Percentiles rank a stretch among this genome's conserved stretches.
phyloP scores from a whole-genome alignment of 1,139 yeast genomes.

The Suhomyces panamericanus region DNA sequence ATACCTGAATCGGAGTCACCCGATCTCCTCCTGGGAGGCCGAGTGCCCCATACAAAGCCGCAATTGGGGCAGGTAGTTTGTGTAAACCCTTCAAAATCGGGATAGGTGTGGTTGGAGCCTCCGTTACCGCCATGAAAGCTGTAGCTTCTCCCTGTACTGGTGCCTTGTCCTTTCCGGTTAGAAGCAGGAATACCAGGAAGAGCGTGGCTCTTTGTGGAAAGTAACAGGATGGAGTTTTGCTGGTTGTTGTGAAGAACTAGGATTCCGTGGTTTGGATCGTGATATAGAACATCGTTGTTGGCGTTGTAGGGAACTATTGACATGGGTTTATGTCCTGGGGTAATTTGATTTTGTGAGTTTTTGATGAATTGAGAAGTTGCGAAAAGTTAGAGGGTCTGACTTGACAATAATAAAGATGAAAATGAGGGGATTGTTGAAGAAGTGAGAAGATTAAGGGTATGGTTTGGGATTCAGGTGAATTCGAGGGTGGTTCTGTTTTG shows the following conservation, averaged over 20 bases:
- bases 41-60: conserved; percentile 33
- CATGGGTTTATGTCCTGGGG: conserved; percentile 21
- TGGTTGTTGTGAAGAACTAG: conserved; percentile 46
- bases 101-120: not conserved
- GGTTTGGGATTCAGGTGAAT: too few species aligned
- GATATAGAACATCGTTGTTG: conserved; percentile 35
- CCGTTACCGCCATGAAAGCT: not conserved
- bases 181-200: conserved; percentile 1
- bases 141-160: not conserved
- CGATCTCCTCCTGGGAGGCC: conserved; percentile 6
- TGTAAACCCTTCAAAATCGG: not conserved
- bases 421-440: too few species aligned
- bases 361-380: not conserved
- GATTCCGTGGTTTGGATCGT: conserved; percentile 42
- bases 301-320: conserved; percentile 43
- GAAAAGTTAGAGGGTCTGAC: not conserved
- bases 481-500: too few species aligned
- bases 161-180: not conserved
- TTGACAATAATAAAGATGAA: too few species aligned
- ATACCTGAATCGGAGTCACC: conserved; percentile 2
- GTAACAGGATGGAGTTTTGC: conserved; percentile 41
- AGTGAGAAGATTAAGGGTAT: too few species aligned
- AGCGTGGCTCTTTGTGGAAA: conserved; percentile 18
- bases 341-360: not conserved
- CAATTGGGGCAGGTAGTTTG: conserved; percentile 41